Base-by-base conservation (phyloP, 2,329 filamentous ascomycete species). In the Alternaria triticina region DNA sequence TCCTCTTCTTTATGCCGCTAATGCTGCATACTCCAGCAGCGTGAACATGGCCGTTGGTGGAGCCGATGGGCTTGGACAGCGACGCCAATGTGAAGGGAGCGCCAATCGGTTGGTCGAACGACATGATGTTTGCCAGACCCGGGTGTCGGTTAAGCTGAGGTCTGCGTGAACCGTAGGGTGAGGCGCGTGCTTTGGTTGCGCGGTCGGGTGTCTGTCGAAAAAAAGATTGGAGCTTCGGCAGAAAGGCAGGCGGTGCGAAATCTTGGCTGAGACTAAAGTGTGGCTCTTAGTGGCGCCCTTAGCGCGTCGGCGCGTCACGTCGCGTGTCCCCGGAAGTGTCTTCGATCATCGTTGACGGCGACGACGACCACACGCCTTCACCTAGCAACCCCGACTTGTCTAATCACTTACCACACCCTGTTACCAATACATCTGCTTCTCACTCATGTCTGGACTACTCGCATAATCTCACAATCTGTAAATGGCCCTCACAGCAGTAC, bases 1-100 rank as follows among this genome's bases (percentile, higher is more conserved):
- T 89, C 74, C 86, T 84, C 79, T 88, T 89, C 77, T 84, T 86
- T 45, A 84, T 82, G 56, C 84, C 83, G 61, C 82, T 82, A 58
- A 89, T 76, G 68, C 86, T 84, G 76, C 83, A 84, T 47, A 89
- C 86, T n/a, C 79, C 73, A 40, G 81, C 75, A 22, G 81, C 81
- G 55, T 80, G 77, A 6, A 79, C 78, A 50, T 74, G 79, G 47
- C 83, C 83, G 59, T 79, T 71, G 30, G 74, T 71, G 4, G 75
- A 69, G 61, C 81, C 75, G 25, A 84, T 75, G 3, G 83, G 82
- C 63, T 77, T 79, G 23, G 83, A 79, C 54, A 85, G 74, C 20
- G 81, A 77, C 12, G 82, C 81, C 63, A 85, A 72, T 13, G 79
- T 81, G 57, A 82, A 79, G 1, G 79, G 78, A 17, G 76, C 69